A percentile compares a stretch with the other conserved stretches of the same genome.
Conservation (phyloP, 140 eudicot genomes). For the Anethum foeniculum region DNA sequence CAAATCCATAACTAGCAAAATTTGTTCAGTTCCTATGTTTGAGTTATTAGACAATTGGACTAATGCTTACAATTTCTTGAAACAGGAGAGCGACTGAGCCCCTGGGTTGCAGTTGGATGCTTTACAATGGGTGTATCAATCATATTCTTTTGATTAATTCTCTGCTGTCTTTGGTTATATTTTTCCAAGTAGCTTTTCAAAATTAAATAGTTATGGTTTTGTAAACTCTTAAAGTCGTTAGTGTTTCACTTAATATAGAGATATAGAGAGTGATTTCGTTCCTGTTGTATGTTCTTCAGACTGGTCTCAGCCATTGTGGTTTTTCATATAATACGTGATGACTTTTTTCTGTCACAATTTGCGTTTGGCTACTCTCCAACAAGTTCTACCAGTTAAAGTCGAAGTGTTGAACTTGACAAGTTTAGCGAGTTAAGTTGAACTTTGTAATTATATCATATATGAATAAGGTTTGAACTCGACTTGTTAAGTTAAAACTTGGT, state of each 20-base stretch:
- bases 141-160: conserved; percentile 51
- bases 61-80: conserved; percentile 12
- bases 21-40: background rate
- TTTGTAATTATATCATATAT: no score
- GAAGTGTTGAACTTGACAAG: no score
- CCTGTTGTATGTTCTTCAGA: background rate
- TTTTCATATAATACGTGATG: no score
- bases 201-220: background rate
- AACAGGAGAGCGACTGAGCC: conserved; percentile 93
- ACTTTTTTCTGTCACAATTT: no score
- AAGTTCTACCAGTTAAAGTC: no score
- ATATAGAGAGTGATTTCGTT: background rate
- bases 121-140: conserved; percentile 88
- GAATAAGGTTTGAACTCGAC: no score
- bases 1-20: background rate
- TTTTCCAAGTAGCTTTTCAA: background rate
- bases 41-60: background rate
- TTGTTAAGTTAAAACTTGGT: no score
- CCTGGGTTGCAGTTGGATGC: conserved; percentile 98
- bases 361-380: no score
- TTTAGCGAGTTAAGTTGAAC: no score
- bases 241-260: background rate
- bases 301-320: background rate
- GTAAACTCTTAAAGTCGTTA: background rate
- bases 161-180: background rate